Percentiles rank a stretch among this genome's conserved stretches.
phyloP scores from a whole-genome alignment of 805 yeast species.

The Nematodospora valgi region DNA sequence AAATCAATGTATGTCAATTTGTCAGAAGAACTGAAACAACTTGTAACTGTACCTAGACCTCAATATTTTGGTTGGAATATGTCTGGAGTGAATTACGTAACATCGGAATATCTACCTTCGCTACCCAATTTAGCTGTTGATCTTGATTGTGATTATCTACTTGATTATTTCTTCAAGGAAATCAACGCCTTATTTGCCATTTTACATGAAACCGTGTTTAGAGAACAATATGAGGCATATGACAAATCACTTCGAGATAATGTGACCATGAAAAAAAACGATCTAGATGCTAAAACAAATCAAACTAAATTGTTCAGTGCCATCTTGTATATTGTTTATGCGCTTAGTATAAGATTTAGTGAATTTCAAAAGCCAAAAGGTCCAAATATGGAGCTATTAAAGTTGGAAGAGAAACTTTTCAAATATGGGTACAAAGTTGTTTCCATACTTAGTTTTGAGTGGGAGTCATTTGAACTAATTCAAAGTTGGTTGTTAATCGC shows the following conservation, averaged over 20 bases:
- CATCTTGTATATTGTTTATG: conserved; percentile 45
- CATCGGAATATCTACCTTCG: conserved; percentile 30
- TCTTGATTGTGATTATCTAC: conserved; percentile 16
- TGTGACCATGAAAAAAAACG: conserved; percentile 14
- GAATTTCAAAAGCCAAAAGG: conserved; percentile 36
- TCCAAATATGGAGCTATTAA: conserved; percentile 23
- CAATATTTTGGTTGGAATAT: conserved; percentile 66
- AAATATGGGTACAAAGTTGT: conserved; percentile 31
- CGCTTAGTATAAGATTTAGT: conserved; percentile 48
- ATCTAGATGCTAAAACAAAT: conserved; percentile 22
- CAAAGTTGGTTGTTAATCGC: conserved; percentile 40
- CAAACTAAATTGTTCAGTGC: conserved; percentile 51
- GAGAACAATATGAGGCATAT: conserved; percentile 43
- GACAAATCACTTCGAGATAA: conserved; percentile 15
- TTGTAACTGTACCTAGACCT: conserved; percentile 48
- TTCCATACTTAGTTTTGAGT: conserved; percentile 33
- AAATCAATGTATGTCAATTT: conserved; percentile 28
- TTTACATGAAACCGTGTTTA: conserved; percentile 51
- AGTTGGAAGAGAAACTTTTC: conserved; percentile 32
- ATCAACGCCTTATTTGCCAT: conserved; percentile 54
- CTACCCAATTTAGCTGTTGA: conserved; percentile 22
- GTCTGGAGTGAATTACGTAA: conserved; percentile 53
- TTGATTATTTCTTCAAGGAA: conserved; percentile 43
- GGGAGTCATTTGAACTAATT: conserved; percentile 42
- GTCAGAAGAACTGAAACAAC: conserved; percentile 26